These are phyloP conservation scores for Cinchona pubescens DNA, from an alignment of 257 asterid species.

Conservation along the genomic window DNA sequence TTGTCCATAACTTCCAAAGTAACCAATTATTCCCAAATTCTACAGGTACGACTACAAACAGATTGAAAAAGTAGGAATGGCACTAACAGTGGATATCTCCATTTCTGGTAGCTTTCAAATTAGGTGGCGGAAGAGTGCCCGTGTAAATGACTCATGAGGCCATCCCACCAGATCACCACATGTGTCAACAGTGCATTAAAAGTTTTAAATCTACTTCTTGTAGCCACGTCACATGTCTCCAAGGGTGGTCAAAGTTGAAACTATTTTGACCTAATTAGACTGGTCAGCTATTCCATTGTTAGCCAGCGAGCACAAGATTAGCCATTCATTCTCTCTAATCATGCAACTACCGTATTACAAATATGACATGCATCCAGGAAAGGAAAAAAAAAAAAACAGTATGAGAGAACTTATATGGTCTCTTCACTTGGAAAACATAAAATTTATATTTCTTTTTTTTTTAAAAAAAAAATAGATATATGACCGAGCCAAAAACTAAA, in stretches of 20 bases:
- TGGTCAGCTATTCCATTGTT: background rate
- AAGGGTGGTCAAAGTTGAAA: conserved; percentile 2
- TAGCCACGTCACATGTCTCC: background rate
- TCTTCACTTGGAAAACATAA: too few relatives aligned
- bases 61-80: conserved; percentile 2
- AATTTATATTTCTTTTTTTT: too few relatives aligned
- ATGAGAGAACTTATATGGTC: too few relatives aligned
- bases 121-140: background rate
- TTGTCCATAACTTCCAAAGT: too few relatives aligned
- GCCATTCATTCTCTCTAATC: background rate
- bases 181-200: background rate
- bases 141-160: too few relatives aligned
- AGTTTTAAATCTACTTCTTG: background rate
- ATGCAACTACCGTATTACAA: too few relatives aligned
- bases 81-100: conserved; percentile 33
- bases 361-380: too few relatives aligned
- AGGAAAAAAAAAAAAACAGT: too few relatives aligned
- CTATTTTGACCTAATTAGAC: background rate
- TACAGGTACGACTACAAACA: background rate
- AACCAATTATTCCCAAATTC: background rate
- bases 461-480: too few relatives aligned
- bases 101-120: conserved; percentile 23
- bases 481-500: too few relatives aligned
- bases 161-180: too few relatives aligned
- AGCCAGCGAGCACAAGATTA: background rate